These are phyloP conservation scores for Clitocybe nebularis DNA, from an alignment of 1,284 basidiomycete genomes.

Conservation along the genomic window DNA sequence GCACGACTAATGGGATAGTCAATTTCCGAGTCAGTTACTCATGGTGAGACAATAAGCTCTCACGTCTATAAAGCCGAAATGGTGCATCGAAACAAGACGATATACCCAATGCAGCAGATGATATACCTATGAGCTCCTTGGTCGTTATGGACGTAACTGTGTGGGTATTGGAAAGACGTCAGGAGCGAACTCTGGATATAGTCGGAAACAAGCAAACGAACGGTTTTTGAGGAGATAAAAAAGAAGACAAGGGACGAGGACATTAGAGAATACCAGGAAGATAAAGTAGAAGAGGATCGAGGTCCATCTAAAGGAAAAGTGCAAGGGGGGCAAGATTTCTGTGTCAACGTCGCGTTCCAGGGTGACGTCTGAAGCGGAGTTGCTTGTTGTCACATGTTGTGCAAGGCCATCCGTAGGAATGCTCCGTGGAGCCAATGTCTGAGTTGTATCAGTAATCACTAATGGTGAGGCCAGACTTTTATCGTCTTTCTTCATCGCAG, in stretches of 20 bases:
- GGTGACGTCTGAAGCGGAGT: background rate
- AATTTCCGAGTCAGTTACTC: too few species aligned
- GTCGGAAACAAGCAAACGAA: too few species aligned
- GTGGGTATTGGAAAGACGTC: background rate
- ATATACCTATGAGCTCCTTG: conserved; percentile 24
- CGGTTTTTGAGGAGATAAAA: conserved; percentile 24
- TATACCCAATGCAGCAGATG: conserved; percentile 25
- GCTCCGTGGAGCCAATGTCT: too few species aligned
- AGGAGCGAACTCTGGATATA: too few species aligned
- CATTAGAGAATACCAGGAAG: conserved; percentile 25
- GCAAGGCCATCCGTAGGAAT: background rate
- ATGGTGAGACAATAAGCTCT: conserved; percentile 7
- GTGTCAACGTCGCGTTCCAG: background rate
- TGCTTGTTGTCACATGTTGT: conserved; percentile 1
- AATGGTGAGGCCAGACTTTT: too few species aligned
- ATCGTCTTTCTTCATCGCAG: too few species aligned
- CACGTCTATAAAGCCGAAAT: conserved; percentile 25
- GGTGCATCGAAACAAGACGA: conserved; percentile 29
- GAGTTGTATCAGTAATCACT: too few species aligned
- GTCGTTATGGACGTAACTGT: conserved; percentile 22
- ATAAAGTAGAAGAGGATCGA: conserved; percentile 20
- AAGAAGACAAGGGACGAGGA: conserved; percentile 23
- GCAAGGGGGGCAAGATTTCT: conserved; percentile 1
- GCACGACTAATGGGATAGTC: conserved; percentile 16
- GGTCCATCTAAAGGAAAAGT: conserved; percentile 5